phyloP scores from a whole-genome alignment of 2,329 filamentous ascomycete genomes.

The Westerdykella sp. region DNA sequence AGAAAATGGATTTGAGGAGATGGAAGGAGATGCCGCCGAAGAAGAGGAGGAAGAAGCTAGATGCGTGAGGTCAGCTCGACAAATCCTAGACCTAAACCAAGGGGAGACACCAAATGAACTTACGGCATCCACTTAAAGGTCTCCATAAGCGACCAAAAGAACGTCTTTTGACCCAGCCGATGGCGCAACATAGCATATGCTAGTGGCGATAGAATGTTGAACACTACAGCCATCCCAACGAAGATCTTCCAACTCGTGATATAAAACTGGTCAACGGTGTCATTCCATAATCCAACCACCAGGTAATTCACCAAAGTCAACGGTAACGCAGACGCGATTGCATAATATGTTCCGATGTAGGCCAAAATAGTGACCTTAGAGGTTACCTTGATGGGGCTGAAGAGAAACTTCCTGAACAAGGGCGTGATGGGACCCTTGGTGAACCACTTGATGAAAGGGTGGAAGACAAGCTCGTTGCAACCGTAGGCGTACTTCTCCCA shows the following conservation, averaged over 20 bases:
- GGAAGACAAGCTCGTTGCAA: slow-evolving; percentile 62
- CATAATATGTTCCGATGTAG: slow-evolving; percentile 65
- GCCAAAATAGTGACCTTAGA: slow-evolving; percentile 65
- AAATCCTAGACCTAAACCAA: neutral
- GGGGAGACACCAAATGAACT: slow-evolving; percentile 1
- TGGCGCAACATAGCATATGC: slow-evolving; percentile 57
- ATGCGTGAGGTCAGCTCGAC: neutral
- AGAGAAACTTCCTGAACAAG: slow-evolving; percentile 55
- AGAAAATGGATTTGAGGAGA: slow-evolving; percentile 68
- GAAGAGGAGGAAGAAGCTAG: slow-evolving; percentile 63
- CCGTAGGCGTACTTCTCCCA: slow-evolving; percentile 69
- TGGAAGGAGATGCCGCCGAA: slow-evolving; percentile 74
- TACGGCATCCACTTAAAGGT: slow-evolving; percentile 56
- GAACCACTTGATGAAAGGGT: slow-evolving; percentile 57
- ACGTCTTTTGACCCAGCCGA: slow-evolving; percentile 49
- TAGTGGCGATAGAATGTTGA: slow-evolving; percentile 56
- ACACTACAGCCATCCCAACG: slow-evolving; percentile 57
- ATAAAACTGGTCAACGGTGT: slow-evolving; percentile 72
- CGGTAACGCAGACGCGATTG: slow-evolving; percentile 59
- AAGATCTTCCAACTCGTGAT: slow-evolving; percentile 65
- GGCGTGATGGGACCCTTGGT: slow-evolving; percentile 57
- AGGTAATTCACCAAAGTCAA: slow-evolving; percentile 63
- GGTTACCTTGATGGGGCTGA: slow-evolving; percentile 54
- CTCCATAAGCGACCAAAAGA: slow-evolving; percentile 48
- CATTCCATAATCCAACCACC: slow-evolving; percentile 62